Conservation (phyloP, 768 basidiomycete genomes). For the Leccinum pellstonianum region DNA sequence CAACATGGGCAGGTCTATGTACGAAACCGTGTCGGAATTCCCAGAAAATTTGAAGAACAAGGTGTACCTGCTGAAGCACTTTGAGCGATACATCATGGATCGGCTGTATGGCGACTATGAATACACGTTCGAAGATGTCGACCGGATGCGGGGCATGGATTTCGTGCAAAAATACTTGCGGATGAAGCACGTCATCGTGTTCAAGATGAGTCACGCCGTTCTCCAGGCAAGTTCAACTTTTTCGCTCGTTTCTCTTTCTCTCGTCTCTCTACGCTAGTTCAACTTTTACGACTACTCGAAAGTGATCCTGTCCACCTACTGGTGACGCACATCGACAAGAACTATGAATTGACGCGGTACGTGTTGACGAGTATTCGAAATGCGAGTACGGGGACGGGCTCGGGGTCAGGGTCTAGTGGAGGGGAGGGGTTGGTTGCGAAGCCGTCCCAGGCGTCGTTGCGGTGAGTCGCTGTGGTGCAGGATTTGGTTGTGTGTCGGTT, state of each 20-base stretch:
- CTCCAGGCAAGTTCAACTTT: constrained; percentile 63
- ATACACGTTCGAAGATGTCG: constrained; percentile 73
- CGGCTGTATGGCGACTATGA: constrained; percentile 67
- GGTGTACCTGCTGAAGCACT: too few species aligned
- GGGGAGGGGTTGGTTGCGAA: too few species aligned
- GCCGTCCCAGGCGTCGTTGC: too few species aligned
- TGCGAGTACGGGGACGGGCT: constrained; percentile 45
- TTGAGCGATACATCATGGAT: too few species aligned
- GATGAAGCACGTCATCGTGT: constrained; percentile 96
- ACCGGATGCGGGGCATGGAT: constrained; percentile 80
- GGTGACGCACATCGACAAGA: constrained; percentile 90
- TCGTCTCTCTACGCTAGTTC: constrained; percentile 56
- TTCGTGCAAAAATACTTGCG: constrained; percentile 94
- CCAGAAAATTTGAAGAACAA: too few species aligned
- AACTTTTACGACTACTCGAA: constrained; percentile 99
- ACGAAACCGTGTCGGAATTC: too few species aligned
- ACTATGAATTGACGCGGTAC: constrained; percentile 74
- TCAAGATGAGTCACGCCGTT: constrained; percentile 93
- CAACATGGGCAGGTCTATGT: too few species aligned
- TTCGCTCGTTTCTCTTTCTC: neutral
- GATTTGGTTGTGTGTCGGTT: neutral
- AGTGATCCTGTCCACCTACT: constrained; percentile 78
- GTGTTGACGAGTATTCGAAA: constrained; percentile 65
- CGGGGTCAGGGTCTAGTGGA: constrained; percentile 18
- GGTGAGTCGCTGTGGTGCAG: too few species aligned